Conservation (phyloP, 306 rosid genomes). For the Sophora flavescens region DNA sequence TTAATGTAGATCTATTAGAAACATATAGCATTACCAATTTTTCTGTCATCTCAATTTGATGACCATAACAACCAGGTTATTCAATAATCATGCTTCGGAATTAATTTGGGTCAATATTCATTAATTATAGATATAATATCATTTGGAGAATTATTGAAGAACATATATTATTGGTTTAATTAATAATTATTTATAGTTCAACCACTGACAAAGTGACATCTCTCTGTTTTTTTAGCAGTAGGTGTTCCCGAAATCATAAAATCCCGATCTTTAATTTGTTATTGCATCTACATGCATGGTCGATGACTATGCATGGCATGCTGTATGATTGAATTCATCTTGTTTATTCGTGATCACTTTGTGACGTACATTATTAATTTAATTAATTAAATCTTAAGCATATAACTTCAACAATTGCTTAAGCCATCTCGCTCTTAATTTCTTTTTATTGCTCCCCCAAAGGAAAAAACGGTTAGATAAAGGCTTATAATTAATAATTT, state of each 20-base stretch:
- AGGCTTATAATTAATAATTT: too few relatives aligned
- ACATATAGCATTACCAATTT: not conserved
- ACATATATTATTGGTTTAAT: constrained; percentile 37
- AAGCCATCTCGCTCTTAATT: constrained; percentile 2
- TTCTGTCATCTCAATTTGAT: not conserved
- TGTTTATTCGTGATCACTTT: constrained; percentile 4
- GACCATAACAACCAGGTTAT: not conserved
- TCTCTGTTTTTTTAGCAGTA: constrained; percentile 48
- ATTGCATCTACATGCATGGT: not conserved
- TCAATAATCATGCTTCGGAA: not conserved
- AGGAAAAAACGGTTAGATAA: too few relatives aligned
- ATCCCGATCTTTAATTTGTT: constrained; percentile 42
- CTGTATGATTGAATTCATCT: constrained; percentile 8
- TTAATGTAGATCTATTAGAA: constrained; percentile 8
- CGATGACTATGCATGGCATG: constrained; percentile 35
- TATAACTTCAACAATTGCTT: not conserved
- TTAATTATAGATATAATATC: constrained; percentile 18
- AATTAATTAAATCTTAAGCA: constrained; percentile 14
- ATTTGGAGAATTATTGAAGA: constrained; percentile 40
- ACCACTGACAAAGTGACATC: constrained; percentile 52
- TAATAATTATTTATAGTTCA: constrained; percentile 39
- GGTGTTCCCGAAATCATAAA: constrained; percentile 32
- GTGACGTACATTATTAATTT: not conserved
- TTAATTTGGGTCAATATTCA: not conserved
- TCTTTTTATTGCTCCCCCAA: not conserved